A percentile compares a stretch with the other conserved stretches of the same genome.
phyloP scores from a whole-genome alignment of 176 grass and related monocot species.

The Pharus latifolius region DNA sequence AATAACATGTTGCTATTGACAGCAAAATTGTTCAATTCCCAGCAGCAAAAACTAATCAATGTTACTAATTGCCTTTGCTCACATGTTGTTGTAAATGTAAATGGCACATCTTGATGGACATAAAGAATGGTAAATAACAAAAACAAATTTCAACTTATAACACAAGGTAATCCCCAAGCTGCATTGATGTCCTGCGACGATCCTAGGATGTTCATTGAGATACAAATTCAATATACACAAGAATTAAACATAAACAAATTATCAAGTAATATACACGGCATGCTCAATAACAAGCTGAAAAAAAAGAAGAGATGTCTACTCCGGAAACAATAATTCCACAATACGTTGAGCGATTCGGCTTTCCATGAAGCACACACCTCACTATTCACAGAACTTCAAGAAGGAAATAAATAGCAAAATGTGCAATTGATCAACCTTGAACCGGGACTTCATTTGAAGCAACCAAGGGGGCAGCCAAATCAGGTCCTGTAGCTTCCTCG shows the following conservation, averaged over 20 bases:
- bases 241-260: slow-evolving; percentile 28
- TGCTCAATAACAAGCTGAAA: slow-evolving; percentile 45
- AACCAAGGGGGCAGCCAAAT: slow-evolving; percentile 15
- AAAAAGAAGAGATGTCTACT: slow-evolving; percentile 41
- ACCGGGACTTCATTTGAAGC: slow-evolving; percentile 51
- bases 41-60: too few relatives aligned
- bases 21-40: too few relatives aligned
- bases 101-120: too few relatives aligned
- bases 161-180: slow-evolving; percentile 21
- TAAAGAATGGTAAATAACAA: background rate
- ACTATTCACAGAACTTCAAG: slow-evolving; percentile 65
- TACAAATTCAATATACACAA: slow-evolving; percentile 60
- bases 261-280: slow-evolving; percentile 58
- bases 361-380: slow-evolving; percentile 56
- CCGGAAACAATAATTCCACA: slow-evolving; percentile 29
- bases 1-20: too few relatives aligned
- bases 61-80: too few relatives aligned
- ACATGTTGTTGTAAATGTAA: too few relatives aligned
- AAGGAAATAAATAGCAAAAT: slow-evolving; percentile 43
- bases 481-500: slow-evolving; percentile 18
- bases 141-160: background rate
- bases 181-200: slow-evolving; percentile 29
- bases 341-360: slow-evolving; percentile 39
- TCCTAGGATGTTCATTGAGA: slow-evolving; percentile 14
- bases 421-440: slow-evolving; percentile 43